Evolutionary conservation across 306 rosid species (phyloP), one percentile per base, ranked within the genome.

Genomic region (Rosa rugosa): DNA sequence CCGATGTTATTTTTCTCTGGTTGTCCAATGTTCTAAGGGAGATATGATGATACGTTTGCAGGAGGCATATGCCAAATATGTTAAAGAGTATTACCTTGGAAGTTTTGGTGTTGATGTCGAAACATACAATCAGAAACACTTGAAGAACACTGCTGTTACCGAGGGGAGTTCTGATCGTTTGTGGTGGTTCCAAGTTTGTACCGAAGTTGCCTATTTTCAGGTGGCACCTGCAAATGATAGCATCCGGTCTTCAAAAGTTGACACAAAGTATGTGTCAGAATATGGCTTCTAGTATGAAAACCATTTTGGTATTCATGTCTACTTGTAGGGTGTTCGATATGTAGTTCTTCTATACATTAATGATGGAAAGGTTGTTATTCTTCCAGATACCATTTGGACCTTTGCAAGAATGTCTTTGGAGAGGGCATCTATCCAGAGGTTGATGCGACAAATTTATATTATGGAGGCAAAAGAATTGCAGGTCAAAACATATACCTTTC

Each of bases 161-260:
- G 90, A 84, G 75, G 84, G 79, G 84, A 88, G 88, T 70, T 71
- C 92, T 41, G 89, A 76, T 72, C 86, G 97, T 82, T 82, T 91
- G 81, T 94, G 99, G 99, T 92, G 99, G 99, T 94, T 94, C 85
- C 99, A 94, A 94, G 99, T 92, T 85, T 94, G 99, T 81, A 89
- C 92, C 20, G 99, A 92, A 86, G 93, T 94, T 82, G 99, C 97
- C 71, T 94, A 84, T 86, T 94, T 94, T 85, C 99, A 94, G 88
- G 99, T 94, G 78, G 97, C 99, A 67, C 99, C 97, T 18, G 85
- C 89, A 82, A 89, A 88, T 81, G 99, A 92, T 75, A 94, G 95
- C 78, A 70, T 94, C 50, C 93, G 99, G 46, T 94, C 99, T 81
- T 83, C 93, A 56, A 88, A 85, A 86, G 91, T 94, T 53, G 90